A percentile compares a stretch with the other conserved stretches of the same genome.
These are phyloP conservation scores for Akanthomyces uredinophilus DNA, from an alignment of 2,329 filamentous ascomycete genomes.

Conservation along the genomic window DNA sequence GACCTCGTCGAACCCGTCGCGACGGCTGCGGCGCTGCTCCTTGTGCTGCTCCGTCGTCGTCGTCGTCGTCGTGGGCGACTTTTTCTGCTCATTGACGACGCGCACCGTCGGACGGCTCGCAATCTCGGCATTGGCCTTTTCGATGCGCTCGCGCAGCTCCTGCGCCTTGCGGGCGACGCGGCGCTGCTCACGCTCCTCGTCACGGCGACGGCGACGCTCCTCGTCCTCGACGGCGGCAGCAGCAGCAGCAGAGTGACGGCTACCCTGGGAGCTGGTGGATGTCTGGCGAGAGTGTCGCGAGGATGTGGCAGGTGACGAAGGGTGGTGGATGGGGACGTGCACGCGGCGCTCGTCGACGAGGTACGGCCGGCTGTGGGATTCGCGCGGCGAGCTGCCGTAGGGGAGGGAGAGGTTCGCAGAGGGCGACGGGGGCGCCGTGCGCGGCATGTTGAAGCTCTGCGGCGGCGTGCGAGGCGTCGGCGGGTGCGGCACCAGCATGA, in stretches of 20 bases:
- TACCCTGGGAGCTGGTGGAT: conserved; percentile 32
- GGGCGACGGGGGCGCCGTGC: conserved; percentile 38
- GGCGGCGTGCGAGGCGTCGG: conserved; percentile 43
- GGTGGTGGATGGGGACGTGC: conserved; percentile 33
- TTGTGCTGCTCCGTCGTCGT: neutral
- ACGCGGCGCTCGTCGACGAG: conserved; percentile 36
- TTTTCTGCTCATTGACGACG: conserved; percentile 6
- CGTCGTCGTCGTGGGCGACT: neutral
- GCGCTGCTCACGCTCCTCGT: conserved; percentile 22
- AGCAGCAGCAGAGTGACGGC: conserved; percentile 1
- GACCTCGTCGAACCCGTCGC: conserved; percentile 26
- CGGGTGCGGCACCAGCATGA: conserved; percentile 40
- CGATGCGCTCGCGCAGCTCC: conserved; percentile 30
- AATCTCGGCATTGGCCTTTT: conserved; percentile 39
- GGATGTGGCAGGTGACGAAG: conserved; percentile 27
- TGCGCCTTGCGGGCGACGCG: conserved; percentile 19
- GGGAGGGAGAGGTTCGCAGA: conserved; percentile 20
- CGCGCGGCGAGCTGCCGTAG: conserved; percentile 23
- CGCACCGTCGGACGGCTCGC: conserved; percentile 32
- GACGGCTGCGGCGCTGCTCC: neutral
- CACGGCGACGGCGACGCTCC: conserved; percentile 16
- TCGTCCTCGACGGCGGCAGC: conserved; percentile 19
- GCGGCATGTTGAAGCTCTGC: conserved; percentile 34
- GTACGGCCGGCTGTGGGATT: conserved; percentile 27
- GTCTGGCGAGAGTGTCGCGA: conserved; percentile 32